Evolutionary conservation across 345 rosid species (phyloP).

Genomic region (Garcia nutans): DNA sequence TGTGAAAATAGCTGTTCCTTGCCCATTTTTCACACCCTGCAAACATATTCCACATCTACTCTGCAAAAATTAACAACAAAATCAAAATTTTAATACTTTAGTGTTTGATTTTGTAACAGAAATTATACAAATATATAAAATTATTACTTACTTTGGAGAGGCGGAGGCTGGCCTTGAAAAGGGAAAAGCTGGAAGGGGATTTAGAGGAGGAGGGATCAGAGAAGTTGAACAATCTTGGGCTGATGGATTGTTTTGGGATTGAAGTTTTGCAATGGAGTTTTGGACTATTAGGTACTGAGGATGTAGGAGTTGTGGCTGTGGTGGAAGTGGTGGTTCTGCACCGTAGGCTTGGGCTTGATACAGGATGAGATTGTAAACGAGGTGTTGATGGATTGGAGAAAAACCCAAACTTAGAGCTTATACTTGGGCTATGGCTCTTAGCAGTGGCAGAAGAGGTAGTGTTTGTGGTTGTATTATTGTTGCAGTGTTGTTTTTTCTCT

Average conservation of each 20-base stretch:
- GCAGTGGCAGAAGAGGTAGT: slow-evolving; percentile 12
- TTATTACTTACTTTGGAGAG: slow-evolving; percentile 53
- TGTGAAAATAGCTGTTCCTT: slow-evolving; percentile 80
- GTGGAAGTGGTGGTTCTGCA: slow-evolving; percentile 48
- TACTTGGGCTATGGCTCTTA: slow-evolving; percentile 40
- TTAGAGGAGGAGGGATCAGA: slow-evolving; percentile 72
- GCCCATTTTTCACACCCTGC: slow-evolving; percentile 62
- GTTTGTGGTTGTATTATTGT: background rate
- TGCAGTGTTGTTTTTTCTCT: slow-evolving; percentile 27
- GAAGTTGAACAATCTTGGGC: slow-evolving; percentile 45
- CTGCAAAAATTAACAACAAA: slow-evolving; percentile 26
- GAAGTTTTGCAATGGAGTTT: slow-evolving; percentile 53
- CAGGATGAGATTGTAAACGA: slow-evolving; percentile 46
- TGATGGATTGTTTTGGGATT: slow-evolving; percentile 29
- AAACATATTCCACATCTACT: slow-evolving; percentile 74
- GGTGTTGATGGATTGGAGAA: slow-evolving; percentile 90
- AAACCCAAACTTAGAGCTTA: slow-evolving; percentile 62
- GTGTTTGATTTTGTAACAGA: background rate
- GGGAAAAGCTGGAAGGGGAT: slow-evolving; percentile 69
- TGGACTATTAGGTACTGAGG: slow-evolving; percentile 60
- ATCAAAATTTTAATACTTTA: background rate
- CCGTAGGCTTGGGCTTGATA: slow-evolving; percentile 45
- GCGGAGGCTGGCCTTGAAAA: slow-evolving; percentile 63
- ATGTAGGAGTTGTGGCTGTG: slow-evolving; percentile 29
- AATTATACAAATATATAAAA: no score